Base-by-base conservation (phyloP, 2,329 filamentous ascomycete genomes). In the Cladosporium sp. region DNA sequence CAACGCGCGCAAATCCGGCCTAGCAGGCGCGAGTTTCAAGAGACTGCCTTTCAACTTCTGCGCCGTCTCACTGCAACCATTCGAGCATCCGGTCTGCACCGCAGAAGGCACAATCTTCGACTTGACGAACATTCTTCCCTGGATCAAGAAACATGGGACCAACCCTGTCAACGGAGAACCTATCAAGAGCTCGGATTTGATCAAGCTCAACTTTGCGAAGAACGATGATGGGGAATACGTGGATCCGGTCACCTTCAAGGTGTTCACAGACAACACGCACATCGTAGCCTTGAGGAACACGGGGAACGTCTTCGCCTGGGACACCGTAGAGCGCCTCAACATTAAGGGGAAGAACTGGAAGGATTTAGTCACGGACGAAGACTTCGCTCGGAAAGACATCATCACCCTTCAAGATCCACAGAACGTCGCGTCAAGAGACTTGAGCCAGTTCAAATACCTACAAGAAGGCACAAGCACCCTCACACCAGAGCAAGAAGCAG, bases 31-130 rank as follows among this genome's bases (percentile, higher is more conserved):
- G 45, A 80, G 81, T 35, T 97, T 97, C 76, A 89, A 86, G 66
- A 86, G 89, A 43, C 81, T 98, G 1, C 93, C 95, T 31, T 98
- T 95, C 81, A 97, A 96, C 77, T 97, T 93, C 74, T 98, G 93
- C 80, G 89, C 93, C 57, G 85, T 95, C 37, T 95, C 89, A 56
- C 84, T 98, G 33, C 93, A 97, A 67, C 95, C 95, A 7, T 98
- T 96, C 75, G 83, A 85, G 66, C 88, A 95, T 65, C 91, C 93
- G 4, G 93, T 98, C 34, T 98, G 93, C 76, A 97, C 92, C 1
- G 66, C 80, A 3, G 78, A 86, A 40, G 93, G 93, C 49, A 93
- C 86, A 10, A 92, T 95, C 55, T 98, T 97, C 71, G 95, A 98
- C 66, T 81, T 96, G 62, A 92, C 93, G 61, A 89, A 95, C 65